phyloP scores from a whole-genome alignment of 2,329 filamentous ascomycete genomes.

The Paramyrothecium roridum region DNA sequence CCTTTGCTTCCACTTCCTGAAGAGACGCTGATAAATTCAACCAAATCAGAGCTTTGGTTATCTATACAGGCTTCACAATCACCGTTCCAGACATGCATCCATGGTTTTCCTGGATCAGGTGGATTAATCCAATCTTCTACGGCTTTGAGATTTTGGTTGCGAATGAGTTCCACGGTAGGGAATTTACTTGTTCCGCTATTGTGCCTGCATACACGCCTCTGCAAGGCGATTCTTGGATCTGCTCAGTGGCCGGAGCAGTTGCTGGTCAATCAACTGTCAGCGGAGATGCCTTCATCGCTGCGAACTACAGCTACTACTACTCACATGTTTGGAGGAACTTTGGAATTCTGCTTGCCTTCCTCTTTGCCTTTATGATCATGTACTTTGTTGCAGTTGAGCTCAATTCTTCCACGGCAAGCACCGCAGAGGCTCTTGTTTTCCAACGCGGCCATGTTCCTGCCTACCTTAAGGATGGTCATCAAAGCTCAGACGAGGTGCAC shows the following conservation, averaged over 20 bases:
- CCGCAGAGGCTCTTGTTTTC: slow-evolving; percentile 60
- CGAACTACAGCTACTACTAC: slow-evolving; percentile 4
- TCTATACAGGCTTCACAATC: slow-evolving; percentile 44
- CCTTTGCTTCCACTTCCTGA: too few species aligned
- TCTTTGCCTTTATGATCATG: slow-evolving; percentile 1
- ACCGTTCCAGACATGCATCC: slow-evolving; percentile 40
- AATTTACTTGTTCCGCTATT: slow-evolving; percentile 1
- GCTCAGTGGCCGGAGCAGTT: slow-evolving; percentile 50
- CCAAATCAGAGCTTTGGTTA: slow-evolving; percentile 45
- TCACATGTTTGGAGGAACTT: slow-evolving; percentile 42
- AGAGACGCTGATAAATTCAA: too few species aligned
- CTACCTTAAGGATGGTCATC: slow-evolving; percentile 12
- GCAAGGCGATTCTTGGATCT: slow-evolving; percentile 31
- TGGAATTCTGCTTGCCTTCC: slow-evolving; percentile 26
- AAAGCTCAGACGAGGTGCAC: background rate
- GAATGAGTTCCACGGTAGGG: slow-evolving; percentile 54
- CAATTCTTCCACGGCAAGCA: slow-evolving; percentile 2
- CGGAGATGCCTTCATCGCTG: slow-evolving; percentile 3
- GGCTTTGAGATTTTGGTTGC: slow-evolving; percentile 65
- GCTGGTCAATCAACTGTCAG: slow-evolving; percentile 1
- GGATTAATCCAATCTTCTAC: slow-evolving; percentile 66
- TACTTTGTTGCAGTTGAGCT: slow-evolving; percentile 4
- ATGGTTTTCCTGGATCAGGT: slow-evolving; percentile 71
- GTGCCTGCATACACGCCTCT: slow-evolving; percentile 40
- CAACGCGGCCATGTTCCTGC: slow-evolving; percentile 43